Base-by-base conservation (phyloP, 495 filamentous ascomycete species). In the Penicillium robsamsonii region DNA sequence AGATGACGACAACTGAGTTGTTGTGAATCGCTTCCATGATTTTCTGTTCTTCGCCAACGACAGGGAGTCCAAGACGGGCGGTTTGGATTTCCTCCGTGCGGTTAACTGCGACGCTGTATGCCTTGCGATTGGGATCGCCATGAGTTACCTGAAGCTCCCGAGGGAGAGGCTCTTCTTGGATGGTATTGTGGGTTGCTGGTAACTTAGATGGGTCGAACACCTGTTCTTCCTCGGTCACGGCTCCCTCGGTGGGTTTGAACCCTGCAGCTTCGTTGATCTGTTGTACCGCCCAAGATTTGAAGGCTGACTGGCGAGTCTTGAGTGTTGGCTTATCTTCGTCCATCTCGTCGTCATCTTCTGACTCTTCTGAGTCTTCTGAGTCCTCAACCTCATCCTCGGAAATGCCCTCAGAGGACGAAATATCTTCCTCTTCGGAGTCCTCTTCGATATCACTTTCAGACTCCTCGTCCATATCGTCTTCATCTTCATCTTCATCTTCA, bases 1-100 rank as follows among this genome's bases (percentile, higher is more conserved):
- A 97, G n/a, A 98, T 85, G 17, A 98, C 88, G 0, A 96, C 87
- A 1, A 86, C 81, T 44, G 91, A 78, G 69, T 96, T 89, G 64
- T 92, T 90, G 67, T 95, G 84, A 17, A 97, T 91, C 4, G 92
- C 91, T 76, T 98, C 94, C 94, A 98, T 98, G 22, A 98, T 96
- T 62, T 88, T 92, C 63, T 97, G 94, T 66, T 98, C 94, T 65
- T 97, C 94, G 1, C 89, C 88, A 27, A 96, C 91, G 5, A 98
- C 87, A 0, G 94, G 94, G 30, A 98, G 77, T 22, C 86, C 81
- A n/a, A 92, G 74, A 35, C 94, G 87, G 9, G 83, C 81, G 35
- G 81, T 79, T 65, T 96, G 90, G 15, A 97, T 89, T 3, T 88
- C 86, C 10, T 81, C 72, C 15, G 82, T 69, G 51, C 95, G 83